Conservation (phyloP, 441 rosid genomes). For the Euphorbia celastroides region DNA sequence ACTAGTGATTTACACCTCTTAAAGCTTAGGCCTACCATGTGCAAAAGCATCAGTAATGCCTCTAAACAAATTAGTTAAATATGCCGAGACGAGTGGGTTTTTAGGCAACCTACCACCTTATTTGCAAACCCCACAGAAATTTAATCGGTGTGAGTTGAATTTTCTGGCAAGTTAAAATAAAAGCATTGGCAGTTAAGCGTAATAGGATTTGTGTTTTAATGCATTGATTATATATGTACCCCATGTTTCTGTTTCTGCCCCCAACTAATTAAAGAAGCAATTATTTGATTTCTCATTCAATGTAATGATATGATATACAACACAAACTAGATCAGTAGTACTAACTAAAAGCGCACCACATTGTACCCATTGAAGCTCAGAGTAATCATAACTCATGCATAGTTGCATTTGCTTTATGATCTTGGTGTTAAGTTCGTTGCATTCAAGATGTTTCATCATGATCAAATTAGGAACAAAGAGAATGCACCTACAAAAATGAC, state of each 20-base stretch:
- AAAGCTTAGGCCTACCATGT: slow-evolving; percentile 6
- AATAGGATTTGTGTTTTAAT: background rate
- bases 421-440: background rate
- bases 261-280: background rate
- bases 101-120: background rate
- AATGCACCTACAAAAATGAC: background rate
- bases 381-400: background rate
- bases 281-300: background rate
- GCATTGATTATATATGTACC: background rate
- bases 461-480: background rate
- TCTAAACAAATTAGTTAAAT: background rate
- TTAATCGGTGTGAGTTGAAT: background rate
- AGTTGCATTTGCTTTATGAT: background rate
- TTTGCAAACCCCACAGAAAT: background rate
- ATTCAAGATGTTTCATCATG: background rate
- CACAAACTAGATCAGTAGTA: background rate
- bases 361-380: background rate
- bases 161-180: background rate
- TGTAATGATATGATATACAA: background rate
- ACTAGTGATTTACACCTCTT: background rate
- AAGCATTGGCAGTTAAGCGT: background rate
- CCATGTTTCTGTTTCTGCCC: no score
- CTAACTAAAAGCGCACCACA: no score
- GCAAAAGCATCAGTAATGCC: no score
- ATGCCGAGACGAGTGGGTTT: background rate